A percentile compares a stretch with the other conserved stretches of the same genome.
Evolutionary conservation across 169 alveolate species (phyloP).

Genomic region (Eimeria praecox): DNA sequence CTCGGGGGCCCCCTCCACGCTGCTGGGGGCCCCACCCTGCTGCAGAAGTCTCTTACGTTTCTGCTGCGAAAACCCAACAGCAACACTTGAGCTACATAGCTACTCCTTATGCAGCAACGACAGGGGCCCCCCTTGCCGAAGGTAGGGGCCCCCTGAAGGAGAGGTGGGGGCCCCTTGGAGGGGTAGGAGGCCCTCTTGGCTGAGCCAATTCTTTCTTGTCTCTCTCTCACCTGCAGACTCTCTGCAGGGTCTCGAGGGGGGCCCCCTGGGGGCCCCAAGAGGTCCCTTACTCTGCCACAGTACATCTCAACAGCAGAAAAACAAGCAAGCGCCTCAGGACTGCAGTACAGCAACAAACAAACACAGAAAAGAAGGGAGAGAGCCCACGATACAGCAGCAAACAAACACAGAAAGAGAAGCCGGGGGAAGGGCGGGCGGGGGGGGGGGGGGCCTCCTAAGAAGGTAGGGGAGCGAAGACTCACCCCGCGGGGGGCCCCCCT

Average conservation of each 20-base stretch:
- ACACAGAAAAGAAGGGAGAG: not conserved
- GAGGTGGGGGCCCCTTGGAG: not conserved
- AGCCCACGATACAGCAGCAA: not conserved
- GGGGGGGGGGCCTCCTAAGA: not conserved
- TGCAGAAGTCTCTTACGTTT: not conserved
- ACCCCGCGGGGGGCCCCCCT: not conserved
- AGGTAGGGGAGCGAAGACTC: not conserved
- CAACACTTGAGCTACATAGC: not conserved
- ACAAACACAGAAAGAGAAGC: not conserved
- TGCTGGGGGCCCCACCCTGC: not conserved
- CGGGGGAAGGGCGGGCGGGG: too few relatives aligned
- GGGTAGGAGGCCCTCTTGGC: not conserved
- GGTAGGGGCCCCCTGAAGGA: not conserved
- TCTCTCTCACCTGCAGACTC: not conserved
- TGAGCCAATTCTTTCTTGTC: too few relatives aligned
- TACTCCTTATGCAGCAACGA: not conserved
- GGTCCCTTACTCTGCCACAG: slow-evolving; percentile 29
- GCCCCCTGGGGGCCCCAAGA: slow-evolving; percentile 32
- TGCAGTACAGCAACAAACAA: not conserved
- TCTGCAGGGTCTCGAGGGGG: not conserved
- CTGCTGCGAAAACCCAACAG: not conserved
- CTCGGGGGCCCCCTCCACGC: slow-evolving; percentile 17
- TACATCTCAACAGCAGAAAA: slow-evolving; percentile 36
- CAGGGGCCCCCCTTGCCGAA: not conserved
- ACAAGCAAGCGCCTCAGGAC: not conserved